These are phyloP conservation scores for Xylaria flabelliformis DNA, from an alignment of 495 filamentous ascomycete species.

Conservation along the genomic window DNA sequence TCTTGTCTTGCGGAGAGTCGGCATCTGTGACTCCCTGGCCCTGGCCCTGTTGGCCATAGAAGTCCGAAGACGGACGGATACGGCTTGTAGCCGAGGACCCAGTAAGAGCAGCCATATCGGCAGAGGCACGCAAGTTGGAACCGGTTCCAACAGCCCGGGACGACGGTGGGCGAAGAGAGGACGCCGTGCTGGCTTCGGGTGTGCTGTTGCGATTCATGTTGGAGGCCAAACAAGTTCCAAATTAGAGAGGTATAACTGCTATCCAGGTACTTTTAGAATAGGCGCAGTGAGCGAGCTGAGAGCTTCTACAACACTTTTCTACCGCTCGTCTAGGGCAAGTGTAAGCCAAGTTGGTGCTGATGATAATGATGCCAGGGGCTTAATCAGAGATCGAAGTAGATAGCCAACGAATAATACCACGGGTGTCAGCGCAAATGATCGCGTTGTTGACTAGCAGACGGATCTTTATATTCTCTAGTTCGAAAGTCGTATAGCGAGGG, in stretches of 20 bases:
- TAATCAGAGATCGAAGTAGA: not conserved
- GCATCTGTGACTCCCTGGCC: slow-evolving; percentile 65
- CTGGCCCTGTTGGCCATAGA: slow-evolving; percentile 79
- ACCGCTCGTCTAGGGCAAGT: not conserved
- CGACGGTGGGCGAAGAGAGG: slow-evolving; percentile 87
- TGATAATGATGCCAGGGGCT: not conserved
- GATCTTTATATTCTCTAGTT: not conserved
- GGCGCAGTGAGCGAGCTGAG: not conserved
- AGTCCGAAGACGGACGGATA: slow-evolving; percentile 94
- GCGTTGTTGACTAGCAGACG: not conserved
- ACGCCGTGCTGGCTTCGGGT: slow-evolving; percentile 81
- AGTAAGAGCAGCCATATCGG: slow-evolving; percentile 91
- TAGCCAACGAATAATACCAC: not conserved
- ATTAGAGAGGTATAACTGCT: not conserved
- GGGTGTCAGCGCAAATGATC: not conserved
- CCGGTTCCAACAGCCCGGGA: slow-evolving; percentile 78
- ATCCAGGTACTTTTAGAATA: not conserved
- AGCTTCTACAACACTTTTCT: slow-evolving; percentile 4
- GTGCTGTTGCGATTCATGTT: slow-evolving; percentile 96
- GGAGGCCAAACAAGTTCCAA: slow-evolving; percentile 28
- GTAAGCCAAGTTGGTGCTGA: not conserved
- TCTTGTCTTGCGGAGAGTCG: slow-evolving; percentile 82
- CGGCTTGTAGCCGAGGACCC: slow-evolving; percentile 76
- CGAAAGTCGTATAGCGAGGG: not conserved
- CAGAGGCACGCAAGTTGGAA: slow-evolving; percentile 91